A percentile compares a stretch with the other conserved stretches of the same genome.
Conservation (phyloP, 257 asterid species). For the Knoxia roxburghii region DNA sequence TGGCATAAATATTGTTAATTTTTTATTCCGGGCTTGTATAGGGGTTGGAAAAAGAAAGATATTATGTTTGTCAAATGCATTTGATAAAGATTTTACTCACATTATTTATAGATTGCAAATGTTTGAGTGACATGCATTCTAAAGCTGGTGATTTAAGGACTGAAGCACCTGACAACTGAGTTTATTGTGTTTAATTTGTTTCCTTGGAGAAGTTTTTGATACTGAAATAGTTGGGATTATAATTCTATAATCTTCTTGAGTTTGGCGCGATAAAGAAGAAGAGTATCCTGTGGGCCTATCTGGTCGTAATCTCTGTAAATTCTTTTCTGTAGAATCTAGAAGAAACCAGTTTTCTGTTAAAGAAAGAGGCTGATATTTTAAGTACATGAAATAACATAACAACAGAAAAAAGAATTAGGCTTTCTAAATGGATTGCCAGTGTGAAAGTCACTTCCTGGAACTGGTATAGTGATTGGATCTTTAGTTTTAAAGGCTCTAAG, state of each 20-base stretch:
- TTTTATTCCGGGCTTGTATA: not conserved
- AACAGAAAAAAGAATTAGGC: not conserved
- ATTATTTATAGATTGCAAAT: not conserved
- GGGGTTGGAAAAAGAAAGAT: not conserved
- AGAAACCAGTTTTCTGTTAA: not conserved
- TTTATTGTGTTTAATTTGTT: not conserved
- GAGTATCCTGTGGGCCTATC: not conserved
- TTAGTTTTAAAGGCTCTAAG: not conserved
- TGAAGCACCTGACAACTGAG: not conserved
- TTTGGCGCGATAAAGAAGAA: not conserved
- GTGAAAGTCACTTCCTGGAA: not conserved
- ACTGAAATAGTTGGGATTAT: not conserved
- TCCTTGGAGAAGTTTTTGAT: not conserved
- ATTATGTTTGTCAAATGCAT: not conserved
- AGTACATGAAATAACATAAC: no score
- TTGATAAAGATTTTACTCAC: not conserved
- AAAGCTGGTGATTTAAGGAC: not conserved
- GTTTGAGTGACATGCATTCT: not conserved
- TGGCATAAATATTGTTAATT: not conserved
- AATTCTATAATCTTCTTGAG: not conserved
- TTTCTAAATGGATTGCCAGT: not conserved
- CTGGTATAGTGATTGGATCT: not conserved
- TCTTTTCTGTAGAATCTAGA: not conserved
- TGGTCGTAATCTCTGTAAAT: no score
- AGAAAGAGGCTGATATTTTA: not conserved